Conservation (phyloP, 2,329 filamentous ascomycete species). For the Graphiopsis chlorocephala region DNA sequence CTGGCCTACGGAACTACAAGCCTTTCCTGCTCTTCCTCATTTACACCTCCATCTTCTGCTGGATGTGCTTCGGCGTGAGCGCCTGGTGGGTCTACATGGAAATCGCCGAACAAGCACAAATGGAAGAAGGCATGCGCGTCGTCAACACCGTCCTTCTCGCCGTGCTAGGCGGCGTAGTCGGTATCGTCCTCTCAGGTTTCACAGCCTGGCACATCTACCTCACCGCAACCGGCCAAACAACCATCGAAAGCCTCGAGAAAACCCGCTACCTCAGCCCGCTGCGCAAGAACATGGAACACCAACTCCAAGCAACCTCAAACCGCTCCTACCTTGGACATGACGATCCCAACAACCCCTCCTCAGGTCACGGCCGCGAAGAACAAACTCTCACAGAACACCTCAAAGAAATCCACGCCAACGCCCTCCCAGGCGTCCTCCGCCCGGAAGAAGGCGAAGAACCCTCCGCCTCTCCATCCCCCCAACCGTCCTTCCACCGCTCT, state of each 20-base stretch:
- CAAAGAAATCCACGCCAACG: slow-evolving; percentile 77
- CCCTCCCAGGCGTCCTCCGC: slow-evolving; percentile 73
- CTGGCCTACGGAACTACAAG: slow-evolving; percentile 93
- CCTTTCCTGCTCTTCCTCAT: slow-evolving; percentile 88
- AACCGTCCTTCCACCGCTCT: slow-evolving; percentile 25
- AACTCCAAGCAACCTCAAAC: slow-evolving; percentile 13
- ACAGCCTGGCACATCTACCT: slow-evolving; percentile 89
- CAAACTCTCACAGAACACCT: slow-evolving; percentile 64
- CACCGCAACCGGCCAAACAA: slow-evolving; percentile 77
- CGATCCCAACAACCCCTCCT: background rate
- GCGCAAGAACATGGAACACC: slow-evolving; percentile 57
- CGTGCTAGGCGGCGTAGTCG: slow-evolving; percentile 86
- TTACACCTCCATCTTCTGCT: slow-evolving; percentile 84
- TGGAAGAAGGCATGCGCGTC: slow-evolving; percentile 68
- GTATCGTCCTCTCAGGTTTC: slow-evolving; percentile 82
- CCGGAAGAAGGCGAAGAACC: slow-evolving; percentile 72
- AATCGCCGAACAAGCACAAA: slow-evolving; percentile 67
- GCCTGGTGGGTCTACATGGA: slow-evolving; percentile 82
- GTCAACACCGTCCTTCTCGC: slow-evolving; percentile 88
- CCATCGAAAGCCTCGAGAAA: slow-evolving; percentile 94
- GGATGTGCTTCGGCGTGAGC: slow-evolving; percentile 74
- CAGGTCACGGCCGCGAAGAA: slow-evolving; percentile 17
- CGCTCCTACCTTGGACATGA: slow-evolving; percentile 48
- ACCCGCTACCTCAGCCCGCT: slow-evolving; percentile 86
- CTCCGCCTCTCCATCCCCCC: slow-evolving; percentile 24